Conservation (phyloP, 2,329 filamentous ascomycete genomes). For the Sclerotinia borealis region DNA sequence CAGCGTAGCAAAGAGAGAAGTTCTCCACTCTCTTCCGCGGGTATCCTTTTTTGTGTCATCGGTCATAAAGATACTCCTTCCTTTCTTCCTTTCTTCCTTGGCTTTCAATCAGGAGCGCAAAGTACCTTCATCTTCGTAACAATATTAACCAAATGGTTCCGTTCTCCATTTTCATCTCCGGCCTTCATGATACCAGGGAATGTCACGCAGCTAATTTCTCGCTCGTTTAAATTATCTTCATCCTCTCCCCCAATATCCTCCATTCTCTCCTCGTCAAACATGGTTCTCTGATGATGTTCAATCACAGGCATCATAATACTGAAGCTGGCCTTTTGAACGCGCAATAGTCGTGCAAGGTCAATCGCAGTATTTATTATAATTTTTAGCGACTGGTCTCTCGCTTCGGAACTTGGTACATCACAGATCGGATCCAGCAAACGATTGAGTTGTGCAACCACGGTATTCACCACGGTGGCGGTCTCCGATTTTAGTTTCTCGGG, state of each 20-base stretch:
- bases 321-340: constrained; percentile 54
- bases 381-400: constrained; percentile 48
- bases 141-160: constrained; percentile 55
- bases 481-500: constrained; percentile 40
- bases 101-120: constrained; percentile 36
- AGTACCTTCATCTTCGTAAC: constrained; percentile 61
- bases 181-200: constrained; percentile 60
- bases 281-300: constrained; percentile 43
- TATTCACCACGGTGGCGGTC: constrained; percentile 39
- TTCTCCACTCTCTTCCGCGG: background rate
- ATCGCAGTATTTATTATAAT: constrained; percentile 47
- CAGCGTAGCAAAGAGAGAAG: background rate
- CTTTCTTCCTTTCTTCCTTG: background rate
- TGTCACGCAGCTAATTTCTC: constrained; percentile 55
- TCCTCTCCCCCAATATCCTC: constrained; percentile 59
- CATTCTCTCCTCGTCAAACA: constrained; percentile 56
- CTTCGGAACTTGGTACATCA: constrained; percentile 28
- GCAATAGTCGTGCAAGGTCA: constrained; percentile 50
- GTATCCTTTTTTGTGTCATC: background rate
- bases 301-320: constrained; percentile 49
- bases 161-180: constrained; percentile 58
- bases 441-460: constrained; percentile 43
- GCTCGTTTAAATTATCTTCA: constrained; percentile 46
- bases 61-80: background rate
- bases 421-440: constrained; percentile 44